These are phyloP conservation scores for Pyrenochaeta sp. DNA, from an alignment of 2,329 filamentous ascomycete genomes.

Conservation along the genomic window DNA sequence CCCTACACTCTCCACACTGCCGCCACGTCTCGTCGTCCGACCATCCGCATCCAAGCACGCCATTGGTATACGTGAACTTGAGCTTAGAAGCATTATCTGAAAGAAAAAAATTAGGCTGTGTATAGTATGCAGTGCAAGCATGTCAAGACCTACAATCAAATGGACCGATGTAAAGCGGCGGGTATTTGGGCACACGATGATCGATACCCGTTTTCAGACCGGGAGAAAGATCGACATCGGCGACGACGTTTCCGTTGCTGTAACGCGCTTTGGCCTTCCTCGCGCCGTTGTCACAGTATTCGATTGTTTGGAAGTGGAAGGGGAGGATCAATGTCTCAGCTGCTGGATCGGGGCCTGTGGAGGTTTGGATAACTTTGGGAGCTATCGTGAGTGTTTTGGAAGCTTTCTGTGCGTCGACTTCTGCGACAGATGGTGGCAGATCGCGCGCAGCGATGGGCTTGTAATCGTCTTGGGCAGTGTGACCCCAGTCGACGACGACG, in stretches of 20 bases:
- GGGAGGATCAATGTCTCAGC: slow-evolving; percentile 20
- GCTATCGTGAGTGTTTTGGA: slow-evolving; percentile 2
- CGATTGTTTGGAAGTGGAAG: slow-evolving; percentile 20
- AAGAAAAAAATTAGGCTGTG: not conserved
- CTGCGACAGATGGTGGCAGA: not conserved
- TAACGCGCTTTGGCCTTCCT: not conserved
- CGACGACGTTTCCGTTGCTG: not conserved
- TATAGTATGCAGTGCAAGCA: not conserved
- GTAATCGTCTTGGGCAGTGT: not conserved
- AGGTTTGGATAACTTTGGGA: slow-evolving; percentile 2
- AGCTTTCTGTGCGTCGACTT: not conserved
- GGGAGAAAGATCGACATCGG: not conserved
- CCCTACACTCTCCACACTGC: slow-evolving; percentile 28
- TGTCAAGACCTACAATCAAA: slow-evolving; percentile 6
- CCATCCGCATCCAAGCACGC: slow-evolving; percentile 17
- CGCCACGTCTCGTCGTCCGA: slow-evolving; percentile 19
- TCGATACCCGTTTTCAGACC: slow-evolving; percentile 1
- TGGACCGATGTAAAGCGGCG: slow-evolving; percentile 7
- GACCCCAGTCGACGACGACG: not conserved
- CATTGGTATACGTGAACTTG: slow-evolving; percentile 13
- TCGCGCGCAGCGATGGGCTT: not conserved
- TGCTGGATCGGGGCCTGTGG: not conserved
- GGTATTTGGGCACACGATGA: slow-evolving; percentile 11
- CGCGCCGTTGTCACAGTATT: slow-evolving; percentile 8
- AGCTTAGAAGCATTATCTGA: not conserved